Conservation (phyloP, 2,329 filamentous ascomycete species). For the Calonectria hongkongensis region DNA sequence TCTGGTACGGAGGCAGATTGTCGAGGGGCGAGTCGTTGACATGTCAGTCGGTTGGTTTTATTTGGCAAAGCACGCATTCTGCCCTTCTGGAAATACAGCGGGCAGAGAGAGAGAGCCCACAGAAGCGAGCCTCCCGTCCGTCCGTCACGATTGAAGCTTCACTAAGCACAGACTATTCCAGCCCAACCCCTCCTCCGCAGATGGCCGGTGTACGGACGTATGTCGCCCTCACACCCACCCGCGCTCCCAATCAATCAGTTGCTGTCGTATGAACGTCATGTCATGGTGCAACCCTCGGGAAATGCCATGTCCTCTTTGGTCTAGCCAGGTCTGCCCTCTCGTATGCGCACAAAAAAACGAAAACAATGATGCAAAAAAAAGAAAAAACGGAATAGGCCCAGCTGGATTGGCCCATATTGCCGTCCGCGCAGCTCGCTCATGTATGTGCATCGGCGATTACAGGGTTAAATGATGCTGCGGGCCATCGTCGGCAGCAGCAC, state of each 20-base stretch:
- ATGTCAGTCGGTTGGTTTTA: not conserved
- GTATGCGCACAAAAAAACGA: slow-evolving; percentile 25
- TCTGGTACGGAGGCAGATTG: slow-evolving; percentile 17
- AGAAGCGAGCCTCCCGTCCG: not conserved
- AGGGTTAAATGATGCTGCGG: slow-evolving; percentile 13
- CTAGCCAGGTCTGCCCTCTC: slow-evolving; percentile 27
- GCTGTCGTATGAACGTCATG: slow-evolving; percentile 23
- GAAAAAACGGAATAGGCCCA: not conserved
- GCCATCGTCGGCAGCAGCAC: slow-evolving; percentile 30
- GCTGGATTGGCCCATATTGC: slow-evolving; percentile 13
- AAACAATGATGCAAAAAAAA: not conserved
- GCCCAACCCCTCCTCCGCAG: slow-evolving; percentile 23
- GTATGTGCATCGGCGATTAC: slow-evolving; percentile 25
- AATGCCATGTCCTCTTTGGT: not conserved
- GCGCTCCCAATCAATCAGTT: slow-evolving; percentile 3
- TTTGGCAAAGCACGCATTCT: slow-evolving; percentile 1
- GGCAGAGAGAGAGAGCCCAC: not conserved
- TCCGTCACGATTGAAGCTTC: slow-evolving; percentile 21
- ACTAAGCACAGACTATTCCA: slow-evolving; percentile 4
- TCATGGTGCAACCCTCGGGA: slow-evolving; percentile 33
- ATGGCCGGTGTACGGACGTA: slow-evolving; percentile 22
- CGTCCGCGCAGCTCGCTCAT: slow-evolving; percentile 12
- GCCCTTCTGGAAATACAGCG: not conserved
- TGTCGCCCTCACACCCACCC: slow-evolving; percentile 26
- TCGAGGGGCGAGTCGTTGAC: slow-evolving; percentile 12